These are phyloP conservation scores for Reticulascus tulasneorum DNA, from an alignment of 2,329 filamentous ascomycete species.

Conservation along the genomic window DNA sequence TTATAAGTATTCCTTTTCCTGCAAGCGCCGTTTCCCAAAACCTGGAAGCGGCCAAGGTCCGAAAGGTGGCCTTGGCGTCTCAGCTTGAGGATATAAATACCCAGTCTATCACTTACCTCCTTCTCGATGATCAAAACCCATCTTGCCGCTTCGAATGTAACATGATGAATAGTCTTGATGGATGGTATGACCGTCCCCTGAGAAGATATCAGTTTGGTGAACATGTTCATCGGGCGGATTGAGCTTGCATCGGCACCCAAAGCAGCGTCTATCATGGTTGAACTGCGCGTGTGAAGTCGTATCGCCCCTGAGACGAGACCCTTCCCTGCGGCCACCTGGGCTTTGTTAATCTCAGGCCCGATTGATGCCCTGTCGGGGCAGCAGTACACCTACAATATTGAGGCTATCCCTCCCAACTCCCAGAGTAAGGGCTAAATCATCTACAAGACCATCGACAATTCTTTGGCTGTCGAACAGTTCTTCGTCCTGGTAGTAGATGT, in stretches of 20 bases:
- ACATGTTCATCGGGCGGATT: background rate
- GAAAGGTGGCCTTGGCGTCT: slow-evolving; percentile 64
- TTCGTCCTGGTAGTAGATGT: slow-evolving; percentile 75
- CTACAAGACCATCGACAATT: slow-evolving; percentile 67
- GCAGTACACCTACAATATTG: slow-evolving; percentile 57
- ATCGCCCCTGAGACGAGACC: slow-evolving; percentile 63
- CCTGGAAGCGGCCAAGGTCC: slow-evolving; percentile 54
- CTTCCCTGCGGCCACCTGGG: slow-evolving; percentile 68
- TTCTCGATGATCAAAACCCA: slow-evolving; percentile 79
- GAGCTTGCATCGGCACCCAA: slow-evolving; percentile 24
- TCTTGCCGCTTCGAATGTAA: slow-evolving; percentile 45
- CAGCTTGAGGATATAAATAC: slow-evolving; percentile 1
- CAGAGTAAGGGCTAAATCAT: slow-evolving; percentile 70
- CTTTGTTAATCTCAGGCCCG: no score
- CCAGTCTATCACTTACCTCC: slow-evolving; percentile 48
- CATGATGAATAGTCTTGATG: slow-evolving; percentile 39
- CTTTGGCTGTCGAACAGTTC: slow-evolving; percentile 66
- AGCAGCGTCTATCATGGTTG: slow-evolving; percentile 20
- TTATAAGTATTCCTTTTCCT: slow-evolving; percentile 63
- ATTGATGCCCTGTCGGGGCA: slow-evolving; percentile 1
- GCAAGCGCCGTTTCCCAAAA: slow-evolving; percentile 49
- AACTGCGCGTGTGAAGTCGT: slow-evolving; percentile 24
- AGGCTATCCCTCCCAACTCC: slow-evolving; percentile 59
- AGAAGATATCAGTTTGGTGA: background rate
- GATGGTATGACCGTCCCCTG: slow-evolving; percentile 61